These are phyloP conservation scores for Lactifluus echinatus DNA, from an alignment of 768 basidiomycete species.

Conservation along the genomic window DNA sequence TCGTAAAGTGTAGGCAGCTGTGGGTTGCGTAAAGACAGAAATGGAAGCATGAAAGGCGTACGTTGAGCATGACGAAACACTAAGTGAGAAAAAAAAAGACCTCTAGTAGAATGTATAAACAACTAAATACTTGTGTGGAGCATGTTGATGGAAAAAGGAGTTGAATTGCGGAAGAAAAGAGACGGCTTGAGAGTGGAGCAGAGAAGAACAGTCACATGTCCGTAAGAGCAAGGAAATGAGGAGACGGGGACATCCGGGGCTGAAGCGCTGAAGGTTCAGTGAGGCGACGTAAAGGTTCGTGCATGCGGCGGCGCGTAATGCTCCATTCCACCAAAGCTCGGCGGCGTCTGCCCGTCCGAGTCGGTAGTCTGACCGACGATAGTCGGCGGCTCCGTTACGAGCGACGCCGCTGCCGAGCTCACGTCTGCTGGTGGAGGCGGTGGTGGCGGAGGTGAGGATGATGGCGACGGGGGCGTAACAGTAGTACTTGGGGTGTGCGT, in stretches of 20 bases:
- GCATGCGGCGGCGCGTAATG: slow-evolving; percentile 24
- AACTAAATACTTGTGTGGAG: slow-evolving; percentile 10
- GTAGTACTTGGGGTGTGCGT: not conserved
- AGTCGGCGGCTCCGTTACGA: slow-evolving; percentile 58
- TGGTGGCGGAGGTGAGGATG: not conserved
- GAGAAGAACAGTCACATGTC: no score
- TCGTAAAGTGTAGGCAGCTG: no score
- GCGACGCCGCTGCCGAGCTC: slow-evolving; percentile 61
- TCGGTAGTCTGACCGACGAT: slow-evolving; percentile 44
- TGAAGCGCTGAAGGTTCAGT: no score
- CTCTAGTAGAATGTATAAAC: slow-evolving; percentile 2
- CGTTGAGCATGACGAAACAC: not conserved
- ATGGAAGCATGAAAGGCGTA: not conserved
- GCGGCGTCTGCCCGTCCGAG: slow-evolving; percentile 37
- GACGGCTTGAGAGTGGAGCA: not conserved
- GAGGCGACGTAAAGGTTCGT: not conserved
- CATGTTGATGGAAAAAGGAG: not conserved
- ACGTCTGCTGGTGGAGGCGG: slow-evolving; percentile 32
- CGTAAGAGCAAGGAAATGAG: not conserved
- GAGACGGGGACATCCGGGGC: not conserved
- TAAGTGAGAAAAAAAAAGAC: not conserved
- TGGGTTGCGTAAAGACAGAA: no score
- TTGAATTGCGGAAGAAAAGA: not conserved
- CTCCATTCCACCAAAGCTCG: slow-evolving; percentile 40
- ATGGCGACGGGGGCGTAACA: not conserved